Base-by-base conservation (phyloP, 805 yeast species). In the Hanseniaspora meyeri region DNA sequence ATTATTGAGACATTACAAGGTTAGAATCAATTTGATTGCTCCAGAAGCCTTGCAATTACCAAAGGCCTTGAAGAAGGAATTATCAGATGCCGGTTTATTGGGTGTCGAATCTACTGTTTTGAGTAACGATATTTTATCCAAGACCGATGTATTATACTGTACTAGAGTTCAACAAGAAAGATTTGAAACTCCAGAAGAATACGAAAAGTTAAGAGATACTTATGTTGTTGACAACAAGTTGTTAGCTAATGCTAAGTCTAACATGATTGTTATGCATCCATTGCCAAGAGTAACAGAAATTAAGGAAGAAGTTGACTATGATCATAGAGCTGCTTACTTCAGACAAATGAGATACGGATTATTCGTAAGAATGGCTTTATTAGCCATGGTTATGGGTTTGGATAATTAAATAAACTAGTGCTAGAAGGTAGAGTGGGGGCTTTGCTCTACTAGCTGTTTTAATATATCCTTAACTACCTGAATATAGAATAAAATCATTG, bases 261-360 rank as follows among this genome's bases (percentile, higher is more conserved):
- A 93, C 74, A 93, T 93, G 97, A 88, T 96, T 71, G 85, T 93
- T 61, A 85, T 93, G 95, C 99, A 93, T 71, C 99, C 99, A 70
- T 80, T 93, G 65, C 99, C 99, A 69, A 86, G 99, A 73, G 90
- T 88, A 62, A 85, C 82, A 66, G 99, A 93, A 75, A 91, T 93
- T 64, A 86, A 86, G 67, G 97, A 90, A 74, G 98, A 93, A 75
- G 97, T 93, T 66, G 99, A 93, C 71, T 93, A 91, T 68, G 99
- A 93, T 73, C 97, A 91, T 72, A 86, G 99, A 72, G 97, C 98
- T 62, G 97, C 98, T 59, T 93, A 93, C 77, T 93, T 93, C 79
- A 86, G 99, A 81, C 97, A 93, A 77, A 93, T 93, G 98, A 85
- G 95, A 72, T 91, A 93, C 69, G 99, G 99, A 60, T 77, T 93